Percentiles rank a stretch among this genome's conserved stretches.
phyloP scores from a whole-genome alignment of 176 grass and related monocot genomes.

The Oryza coarctata region DNA sequence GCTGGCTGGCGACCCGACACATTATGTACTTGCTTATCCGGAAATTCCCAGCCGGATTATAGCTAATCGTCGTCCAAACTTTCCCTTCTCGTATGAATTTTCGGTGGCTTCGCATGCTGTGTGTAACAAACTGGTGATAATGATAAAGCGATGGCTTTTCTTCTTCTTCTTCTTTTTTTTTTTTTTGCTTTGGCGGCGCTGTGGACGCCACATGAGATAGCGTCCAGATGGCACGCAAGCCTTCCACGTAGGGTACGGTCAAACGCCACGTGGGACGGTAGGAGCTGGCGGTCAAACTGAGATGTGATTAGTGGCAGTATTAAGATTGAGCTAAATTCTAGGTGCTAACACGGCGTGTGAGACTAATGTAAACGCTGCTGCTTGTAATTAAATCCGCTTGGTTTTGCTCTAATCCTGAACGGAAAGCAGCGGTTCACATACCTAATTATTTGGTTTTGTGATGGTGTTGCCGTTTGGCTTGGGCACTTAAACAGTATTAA shows the following conservation, averaged over 20 bases:
- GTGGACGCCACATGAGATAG: neutral
- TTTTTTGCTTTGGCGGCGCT: too few species aligned
- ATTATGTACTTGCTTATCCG: neutral
- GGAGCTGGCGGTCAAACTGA: neutral
- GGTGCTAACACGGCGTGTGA: neutral
- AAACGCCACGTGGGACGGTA: neutral
- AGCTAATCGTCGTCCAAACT: neutral
- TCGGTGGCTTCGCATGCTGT: neutral
- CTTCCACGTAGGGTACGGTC: neutral
- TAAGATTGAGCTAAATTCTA: neutral
- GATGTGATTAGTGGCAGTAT: neutral
- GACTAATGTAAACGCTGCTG: neutral
- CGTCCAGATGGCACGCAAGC: neutral
- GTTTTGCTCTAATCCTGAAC: neutral
- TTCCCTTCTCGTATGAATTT: neutral
- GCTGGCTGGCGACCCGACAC: neutral
- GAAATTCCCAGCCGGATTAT: neutral
- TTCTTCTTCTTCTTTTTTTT: too few species aligned
- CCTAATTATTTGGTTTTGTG: neutral
- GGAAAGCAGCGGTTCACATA: neutral
- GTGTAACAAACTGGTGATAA: neutral
- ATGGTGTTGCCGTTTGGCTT: neutral
- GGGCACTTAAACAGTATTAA: neutral
- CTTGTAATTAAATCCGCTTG: neutral
- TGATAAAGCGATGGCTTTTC: neutral